These are phyloP conservation scores for Solanum hybrid DNA, from an alignment of 305 asterid genomes.

Conservation along the genomic window DNA sequence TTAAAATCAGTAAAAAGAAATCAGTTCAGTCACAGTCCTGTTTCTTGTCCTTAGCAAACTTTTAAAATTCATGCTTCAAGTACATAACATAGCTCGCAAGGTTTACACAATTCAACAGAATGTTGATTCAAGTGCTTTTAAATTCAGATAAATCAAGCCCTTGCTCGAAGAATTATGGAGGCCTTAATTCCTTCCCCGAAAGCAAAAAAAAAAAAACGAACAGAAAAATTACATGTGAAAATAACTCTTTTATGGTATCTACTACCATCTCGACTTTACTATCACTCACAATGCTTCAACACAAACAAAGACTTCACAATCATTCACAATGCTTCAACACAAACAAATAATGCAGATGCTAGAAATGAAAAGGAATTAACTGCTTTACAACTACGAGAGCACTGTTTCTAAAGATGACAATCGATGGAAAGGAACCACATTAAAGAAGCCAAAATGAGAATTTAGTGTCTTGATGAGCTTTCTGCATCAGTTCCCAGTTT, in stretches of 20 bases:
- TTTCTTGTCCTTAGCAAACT: not conserved
- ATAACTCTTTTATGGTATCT: not conserved
- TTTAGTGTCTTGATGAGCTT: not conserved
- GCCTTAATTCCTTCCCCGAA: not conserved
- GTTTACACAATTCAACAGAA: not conserved
- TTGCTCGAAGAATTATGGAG: not conserved
- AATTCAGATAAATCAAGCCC: not conserved
- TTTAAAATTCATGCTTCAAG: not conserved
- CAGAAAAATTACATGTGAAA: not conserved
- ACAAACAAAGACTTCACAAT: not conserved
- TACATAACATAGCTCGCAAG: not conserved
- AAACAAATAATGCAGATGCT: not conserved
- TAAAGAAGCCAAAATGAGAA: too few species aligned
- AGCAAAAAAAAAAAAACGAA: not conserved
- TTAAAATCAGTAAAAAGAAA: conserved; percentile 16
- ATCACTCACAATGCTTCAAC: not conserved
- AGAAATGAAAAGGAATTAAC: not conserved
- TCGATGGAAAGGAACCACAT: too few species aligned
- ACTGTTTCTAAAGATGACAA: too few species aligned
- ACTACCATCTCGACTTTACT: not conserved
- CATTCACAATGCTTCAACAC: not conserved
- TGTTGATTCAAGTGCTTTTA: not conserved
- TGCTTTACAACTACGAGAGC: too few species aligned
- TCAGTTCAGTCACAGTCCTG: not conserved
- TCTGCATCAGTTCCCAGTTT: not conserved